Base-by-base conservation (phyloP, 2,329 filamentous ascomycete species). In the Verticillium albo-atrum region DNA sequence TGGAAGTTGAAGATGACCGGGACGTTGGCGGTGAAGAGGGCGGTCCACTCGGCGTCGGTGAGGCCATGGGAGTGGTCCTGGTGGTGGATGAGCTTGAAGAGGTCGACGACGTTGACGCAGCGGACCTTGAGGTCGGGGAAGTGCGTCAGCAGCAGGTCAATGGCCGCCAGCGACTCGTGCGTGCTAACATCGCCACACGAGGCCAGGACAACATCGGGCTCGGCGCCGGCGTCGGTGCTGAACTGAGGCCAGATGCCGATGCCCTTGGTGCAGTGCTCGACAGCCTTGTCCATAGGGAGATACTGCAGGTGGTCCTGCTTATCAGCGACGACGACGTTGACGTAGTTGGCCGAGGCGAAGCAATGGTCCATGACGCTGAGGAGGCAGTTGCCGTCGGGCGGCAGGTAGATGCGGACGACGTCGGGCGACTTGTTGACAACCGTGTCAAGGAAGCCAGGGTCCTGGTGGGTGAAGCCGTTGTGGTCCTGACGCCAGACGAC, bases 1-100 rank as follows among this genome's bases (percentile, higher is more conserved):
- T 93, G 90, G 83, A 92, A 93, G 77, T 92, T 92, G 80, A 93
- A 92, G 69, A 92, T 86, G 70, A 91, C 79, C 25, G 89, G 90
- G 64, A 81, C 87, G 76, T 91, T 78, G 17, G 81, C 79, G 1
- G 89, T 92, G 79, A 93, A 93, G 64, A 92, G 76, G 42, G 87
- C 79, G 15, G 74, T 74, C 84, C 87, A 93, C 69, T 91, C 87
- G 20, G 67, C 64, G 65, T 90, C 85, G 0, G 79, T 81, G 60
- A 92, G 79, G 47, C 89, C 90, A 74, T 93, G 90, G 0, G 89
- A 87, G 70, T 93, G 90, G 67, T 91, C 85, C 23, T 74, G 77
- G 59, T 85, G 79, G 61, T 87, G 84, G 66, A 92, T 90, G 54
- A 93, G 80, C 74, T 90, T 91, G 85, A 93, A 92, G 26, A 93